Evolutionary conservation across 768 basidiomycete species (phyloP).

Genomic region (Amanita thiersii): DNA sequence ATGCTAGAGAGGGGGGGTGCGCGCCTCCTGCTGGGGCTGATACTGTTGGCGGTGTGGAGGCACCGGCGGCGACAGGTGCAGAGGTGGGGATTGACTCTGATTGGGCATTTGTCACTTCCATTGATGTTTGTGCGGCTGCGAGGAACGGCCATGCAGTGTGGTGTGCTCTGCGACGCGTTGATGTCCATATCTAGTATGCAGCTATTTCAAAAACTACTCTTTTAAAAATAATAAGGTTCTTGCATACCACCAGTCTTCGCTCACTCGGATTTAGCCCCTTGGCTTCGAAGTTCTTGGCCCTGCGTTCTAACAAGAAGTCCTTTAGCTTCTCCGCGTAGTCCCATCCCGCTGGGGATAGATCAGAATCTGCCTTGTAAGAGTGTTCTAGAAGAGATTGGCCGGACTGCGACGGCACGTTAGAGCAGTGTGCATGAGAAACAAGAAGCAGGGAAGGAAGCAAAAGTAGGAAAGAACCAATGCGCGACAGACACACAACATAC

Average conservation of each 20-base stretch:
- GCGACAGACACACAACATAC: background rate
- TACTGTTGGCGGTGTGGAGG: background rate
- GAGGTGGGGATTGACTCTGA: slow-evolving; percentile 2
- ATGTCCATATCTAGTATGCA: slow-evolving; percentile 83
- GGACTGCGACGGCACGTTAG: slow-evolving; percentile 54
- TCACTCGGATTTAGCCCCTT: slow-evolving; percentile 55
- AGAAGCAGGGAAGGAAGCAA: background rate
- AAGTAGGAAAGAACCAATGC: slow-evolving; percentile 3
- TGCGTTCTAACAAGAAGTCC: slow-evolving; percentile 82
- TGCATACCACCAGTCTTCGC: slow-evolving; percentile 58
- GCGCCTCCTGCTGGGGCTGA: background rate
- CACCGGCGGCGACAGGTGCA: background rate
- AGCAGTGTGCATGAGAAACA: background rate
- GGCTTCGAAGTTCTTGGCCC: slow-evolving; percentile 68
- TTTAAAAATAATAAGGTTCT: background rate
- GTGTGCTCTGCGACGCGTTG: slow-evolving; percentile 84
- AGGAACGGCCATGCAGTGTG: slow-evolving; percentile 97
- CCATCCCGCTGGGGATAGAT: slow-evolving; percentile 91
- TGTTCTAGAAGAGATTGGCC: slow-evolving; percentile 99
- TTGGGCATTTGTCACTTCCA: slow-evolving; percentile 12
- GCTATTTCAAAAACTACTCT: background rate
- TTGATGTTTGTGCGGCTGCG: slow-evolving; percentile 21
- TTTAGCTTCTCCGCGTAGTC: slow-evolving; percentile 88
- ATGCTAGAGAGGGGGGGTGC: background rate
- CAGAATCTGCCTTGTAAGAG: slow-evolving; percentile 97